phyloP scores from a whole-genome alignment of 345 rosid genomes.

The Rubroshorea leprosula region DNA sequence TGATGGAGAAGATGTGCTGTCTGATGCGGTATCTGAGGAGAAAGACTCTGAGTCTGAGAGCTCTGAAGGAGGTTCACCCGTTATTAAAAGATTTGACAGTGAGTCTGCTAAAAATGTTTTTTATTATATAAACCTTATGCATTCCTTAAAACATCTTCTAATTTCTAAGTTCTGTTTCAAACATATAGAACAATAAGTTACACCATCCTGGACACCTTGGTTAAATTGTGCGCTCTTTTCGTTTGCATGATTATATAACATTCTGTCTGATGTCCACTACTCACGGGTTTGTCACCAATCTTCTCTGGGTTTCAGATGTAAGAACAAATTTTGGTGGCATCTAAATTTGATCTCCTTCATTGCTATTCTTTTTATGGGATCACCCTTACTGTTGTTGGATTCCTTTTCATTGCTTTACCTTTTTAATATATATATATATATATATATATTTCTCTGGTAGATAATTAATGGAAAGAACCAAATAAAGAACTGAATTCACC shows the following conservation, averaged over 20 bases:
- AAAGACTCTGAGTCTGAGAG: constrained; percentile 39
- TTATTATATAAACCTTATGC: neutral
- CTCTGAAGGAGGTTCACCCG: constrained; percentile 42
- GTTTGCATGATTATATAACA: neutral
- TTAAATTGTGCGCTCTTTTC: too few species aligned
- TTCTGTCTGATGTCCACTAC: neutral
- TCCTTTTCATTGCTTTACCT: neutral
- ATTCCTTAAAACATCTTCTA: neutral
- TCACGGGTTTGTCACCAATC: neutral
- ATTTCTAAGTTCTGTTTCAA: neutral
- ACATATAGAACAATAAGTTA: too few species aligned
- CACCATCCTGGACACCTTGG: too few species aligned
- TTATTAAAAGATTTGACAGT: constrained; percentile 25
- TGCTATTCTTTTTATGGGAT: too few species aligned
- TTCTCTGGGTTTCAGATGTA: neutral
- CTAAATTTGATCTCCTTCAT: too few species aligned
- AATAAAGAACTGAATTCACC: neutral
- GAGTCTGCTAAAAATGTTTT: constrained; percentile 10
- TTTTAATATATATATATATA: too few species aligned
- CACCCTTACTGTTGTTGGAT: too few species aligned
- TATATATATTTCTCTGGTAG: neutral
- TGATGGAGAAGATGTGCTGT: constrained; percentile 30
- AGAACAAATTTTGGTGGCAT: too few species aligned
- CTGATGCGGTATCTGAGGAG: constrained; percentile 48
- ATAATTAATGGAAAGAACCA: neutral